Evolutionary conservation across 495 filamentous ascomycete genomes (phyloP), one percentile per base, ranked within the genome.

Genomic region (Jackrogersella minutella): DNA sequence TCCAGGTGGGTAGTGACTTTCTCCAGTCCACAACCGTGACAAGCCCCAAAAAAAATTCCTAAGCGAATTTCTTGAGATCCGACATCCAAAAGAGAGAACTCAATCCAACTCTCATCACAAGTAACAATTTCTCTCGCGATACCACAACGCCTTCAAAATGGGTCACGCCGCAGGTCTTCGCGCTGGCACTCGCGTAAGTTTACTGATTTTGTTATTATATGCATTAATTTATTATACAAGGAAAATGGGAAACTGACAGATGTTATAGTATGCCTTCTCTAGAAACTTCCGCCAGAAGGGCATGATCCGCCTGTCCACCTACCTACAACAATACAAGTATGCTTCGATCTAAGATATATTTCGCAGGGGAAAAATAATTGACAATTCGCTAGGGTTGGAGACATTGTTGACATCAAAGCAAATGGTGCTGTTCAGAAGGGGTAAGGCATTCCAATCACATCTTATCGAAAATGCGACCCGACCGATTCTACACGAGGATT

Each of bases 391-490:
- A 96, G 92, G 80, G 95, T 99, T 77, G 95, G 93, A 78, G 93
- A 97, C 72, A 96, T 97, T 73, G 93, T 97, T 74, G 93, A 97
- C 77, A 89, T 97, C 79, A 93, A 93, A 82, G 90, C 90, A 73
- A 97, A 97, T 84, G 93, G 93, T 86, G 93, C 93, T 76, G 93
- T 97, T 62, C 93, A 97, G 85, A 97, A 97, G 88, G 93, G 93
- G 90, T 94, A 76, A 87, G 91, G 86, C 74, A 55, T 14, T 47
- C 43, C 43, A 55, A 41, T 55, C 41, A 14, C 8, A 44, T 44
- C 19, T 47, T 8, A 30, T 0, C 22, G 36, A 50, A 60, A 36
- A 62, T 60, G 50, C 55, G 56, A 57, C 44, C 39, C 46, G 53
- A 28, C 44, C 47, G 40, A 53, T 60, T 33, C 26, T 21, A 56